A percentile compares a stretch with the other conserved stretches of the same genome.
Evolutionary conservation across 257 asterid species (phyloP).

Genomic region (Solanum bukasovii): DNA sequence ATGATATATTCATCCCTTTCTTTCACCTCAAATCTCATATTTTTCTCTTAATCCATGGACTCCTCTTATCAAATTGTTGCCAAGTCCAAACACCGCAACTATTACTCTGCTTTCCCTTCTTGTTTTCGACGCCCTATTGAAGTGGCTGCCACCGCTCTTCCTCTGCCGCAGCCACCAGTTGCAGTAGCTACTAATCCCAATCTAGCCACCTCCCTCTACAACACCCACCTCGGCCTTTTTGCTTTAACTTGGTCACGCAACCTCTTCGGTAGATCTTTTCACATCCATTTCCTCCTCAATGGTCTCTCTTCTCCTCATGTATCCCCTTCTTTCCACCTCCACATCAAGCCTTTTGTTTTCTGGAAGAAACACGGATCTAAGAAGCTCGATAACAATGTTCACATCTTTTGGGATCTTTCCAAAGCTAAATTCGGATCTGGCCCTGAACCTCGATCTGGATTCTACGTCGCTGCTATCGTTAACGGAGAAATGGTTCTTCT

Average conservation of each 20-base stretch:
- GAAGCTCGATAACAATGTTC: slow-evolving; percentile 9
- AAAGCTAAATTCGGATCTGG: slow-evolving; percentile 41
- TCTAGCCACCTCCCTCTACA: slow-evolving; percentile 43
- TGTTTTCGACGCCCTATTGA: slow-evolving; percentile 27
- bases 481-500: slow-evolving; percentile 27
- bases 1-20: background rate
- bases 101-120: slow-evolving; percentile 25
- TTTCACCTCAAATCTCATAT: background rate
- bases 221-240: slow-evolving; percentile 31
- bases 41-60: background rate
- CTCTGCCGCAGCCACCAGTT: slow-evolving; percentile 5
- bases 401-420: slow-evolving; percentile 41
- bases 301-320: background rate
- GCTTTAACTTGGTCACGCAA: slow-evolving; percentile 49
- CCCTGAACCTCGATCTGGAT: slow-evolving; percentile 48
- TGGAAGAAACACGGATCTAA: slow-evolving; percentile 37
- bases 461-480: slow-evolving; percentile 25
- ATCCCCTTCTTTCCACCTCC: slow-evolving; percentile 25
- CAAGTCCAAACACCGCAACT: slow-evolving; percentile 16
- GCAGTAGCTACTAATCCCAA: slow-evolving; percentile 19
- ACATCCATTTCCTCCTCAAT: slow-evolving; percentile 34
- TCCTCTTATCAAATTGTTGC: background rate
- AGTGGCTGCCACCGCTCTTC: slow-evolving; percentile 3
- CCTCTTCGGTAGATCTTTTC: slow-evolving; percentile 38
- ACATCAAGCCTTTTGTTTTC: slow-evolving; percentile 32